Base-by-base conservation (phyloP, 163 green algal species). In the Chlamydomonas reinhardtii region DNA sequence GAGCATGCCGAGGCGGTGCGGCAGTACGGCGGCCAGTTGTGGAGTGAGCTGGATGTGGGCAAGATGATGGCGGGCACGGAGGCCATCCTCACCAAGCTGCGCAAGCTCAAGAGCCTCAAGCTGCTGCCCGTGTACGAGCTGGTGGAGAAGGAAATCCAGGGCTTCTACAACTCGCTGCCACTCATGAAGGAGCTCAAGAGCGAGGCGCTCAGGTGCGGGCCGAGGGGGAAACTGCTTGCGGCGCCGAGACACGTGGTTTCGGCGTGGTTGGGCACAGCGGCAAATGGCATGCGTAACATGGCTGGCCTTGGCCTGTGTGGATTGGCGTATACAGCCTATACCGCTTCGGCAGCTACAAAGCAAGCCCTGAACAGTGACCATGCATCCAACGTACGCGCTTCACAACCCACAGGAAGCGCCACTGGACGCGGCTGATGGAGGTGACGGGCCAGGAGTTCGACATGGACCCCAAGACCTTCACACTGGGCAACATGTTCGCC, bases 391-490 rank as follows among this genome's bases (percentile, higher is more conserved):
- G 39, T 48, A 48, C 39, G 5, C 39, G 5, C 39, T 48, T 48
- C 39, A 14, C 39, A 48, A 48, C 64, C 31, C 70, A 65, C 87
- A 93, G 91, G 68, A 91, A 91, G 61, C 88, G 91, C 0, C 91
- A 94, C 80, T 94, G 96, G 96, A 82, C 94, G 11, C 90, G 95
- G 89, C 88, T 98, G 54, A 97, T 97, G 93, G 80, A 91, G 83
- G 82, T 94, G 48, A 98, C 96, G 54, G 93, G 93, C 43, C 91
- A 96, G 88, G 80, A 91, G 56, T 96, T 97, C 88, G 95, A 97
- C 80, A 95, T 98, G 90, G 95, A 98, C 81, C 92, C 94, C 72
- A 97, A 97, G 88, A 97, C 92, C 68, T 98, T 98, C 89, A 98
- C 95, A 24, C 92, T 98, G n/a, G 92, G 85, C 73, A 93, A 90